These are phyloP conservation scores for Bullera alba DNA, from an alignment of 768 basidiomycete species.

Conservation along the genomic window DNA sequence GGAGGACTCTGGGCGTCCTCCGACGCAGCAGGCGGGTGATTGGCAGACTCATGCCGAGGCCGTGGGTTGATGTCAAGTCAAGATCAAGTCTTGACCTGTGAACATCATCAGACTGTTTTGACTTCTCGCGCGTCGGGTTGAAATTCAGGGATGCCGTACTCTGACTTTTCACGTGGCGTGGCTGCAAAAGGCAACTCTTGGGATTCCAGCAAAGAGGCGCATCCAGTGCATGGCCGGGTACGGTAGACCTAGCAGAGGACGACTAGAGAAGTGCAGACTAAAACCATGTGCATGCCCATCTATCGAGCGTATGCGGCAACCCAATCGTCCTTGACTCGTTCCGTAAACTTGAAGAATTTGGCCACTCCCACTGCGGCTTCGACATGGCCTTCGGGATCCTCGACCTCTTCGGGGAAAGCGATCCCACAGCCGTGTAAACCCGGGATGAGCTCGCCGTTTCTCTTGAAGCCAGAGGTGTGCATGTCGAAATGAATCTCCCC, in stretches of 20 bases:
- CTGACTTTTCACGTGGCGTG: too few species aligned
- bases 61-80: too few species aligned
- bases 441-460: not conserved
- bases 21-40: not conserved
- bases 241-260: too few species aligned
- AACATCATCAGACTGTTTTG: too few species aligned
- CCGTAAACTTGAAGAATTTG: slow-evolving; percentile 31
- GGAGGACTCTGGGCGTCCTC: not conserved
- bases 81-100: too few species aligned
- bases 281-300: too few species aligned
- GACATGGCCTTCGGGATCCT: slow-evolving; percentile 25
- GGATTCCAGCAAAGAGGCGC: too few species aligned
- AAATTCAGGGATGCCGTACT: too few species aligned
- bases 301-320: not conserved
- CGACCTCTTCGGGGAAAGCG: slow-evolving; percentile 22
- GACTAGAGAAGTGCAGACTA: too few species aligned
- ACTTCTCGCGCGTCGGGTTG: too few species aligned
- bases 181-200: too few species aligned
- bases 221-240: too few species aligned
- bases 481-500: slow-evolving; percentile 15
- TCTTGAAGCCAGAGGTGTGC: slow-evolving; percentile 19
- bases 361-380: slow-evolving; percentile 27
- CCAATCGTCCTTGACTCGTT: slow-evolving; percentile 19
- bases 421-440: slow-evolving; percentile 26
- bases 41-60: not conserved